Evolutionary conservation across 768 basidiomycete species (phyloP), one percentile per base, ranked within the genome.

Genomic region (Rhizopogon sp.): DNA sequence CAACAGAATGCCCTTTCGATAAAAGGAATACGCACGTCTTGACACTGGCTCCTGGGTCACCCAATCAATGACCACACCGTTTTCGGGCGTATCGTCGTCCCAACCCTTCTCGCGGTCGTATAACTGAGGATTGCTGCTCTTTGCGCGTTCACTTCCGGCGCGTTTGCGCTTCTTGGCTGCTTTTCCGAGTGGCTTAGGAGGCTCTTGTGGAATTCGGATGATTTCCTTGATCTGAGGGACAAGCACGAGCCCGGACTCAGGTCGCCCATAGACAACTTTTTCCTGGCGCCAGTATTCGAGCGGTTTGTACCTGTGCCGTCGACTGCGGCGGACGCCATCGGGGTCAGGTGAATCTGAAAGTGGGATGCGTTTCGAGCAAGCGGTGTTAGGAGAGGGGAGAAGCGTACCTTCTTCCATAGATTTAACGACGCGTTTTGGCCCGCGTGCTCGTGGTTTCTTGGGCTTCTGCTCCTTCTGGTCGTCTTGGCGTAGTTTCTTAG

Each of bases 271-370:
- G 2, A 94, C 85, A 22, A 93, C 80, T 58, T 84, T 87, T 72
- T 98, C 96, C 60, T 84, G 83, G n/a, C 93, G 82, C 96, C 96
- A 98, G 76, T 80, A 96, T 40, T 91, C 89, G 37, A 98, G 75
- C 4, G 95, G 96, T 47, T 73, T 72, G 62, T 82, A 84, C 33
- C 83, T 82, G 52, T 79, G 74, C 22, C 95, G 84, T 46, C 73
- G 73, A 31, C 91, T 87, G 49, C 88, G 84, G 16, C 93, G 85
- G 2, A 89, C 74, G 22, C 85, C 86, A 0, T 69, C 70, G 25
- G 65, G 70, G 10, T 59, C 54, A 25, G 59, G 62, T 13, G 70
- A 69, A 44, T 45, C 69, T 70, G 43, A 8, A 44, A 22, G 25
- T 25, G 20, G 17, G 33, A 37, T 68, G 41, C 50, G 58, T 16